Percentiles rank a stretch among this genome's conserved stretches.
phyloP scores from a whole-genome alignment of 352 stramenopile genomes.

The Saprolegnia diclina region DNA sequence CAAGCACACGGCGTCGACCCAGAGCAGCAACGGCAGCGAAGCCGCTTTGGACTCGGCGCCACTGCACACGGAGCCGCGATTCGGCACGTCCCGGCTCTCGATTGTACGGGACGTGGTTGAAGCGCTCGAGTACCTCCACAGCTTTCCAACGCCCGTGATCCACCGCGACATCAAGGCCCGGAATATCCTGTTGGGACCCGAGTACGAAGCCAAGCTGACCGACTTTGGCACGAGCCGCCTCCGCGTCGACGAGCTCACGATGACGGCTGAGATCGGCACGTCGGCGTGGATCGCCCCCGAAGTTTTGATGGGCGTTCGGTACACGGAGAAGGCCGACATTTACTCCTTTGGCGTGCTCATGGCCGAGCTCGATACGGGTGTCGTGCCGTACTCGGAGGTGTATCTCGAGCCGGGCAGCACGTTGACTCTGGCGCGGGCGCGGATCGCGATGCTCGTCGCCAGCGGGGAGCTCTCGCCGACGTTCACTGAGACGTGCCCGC shows the following conservation, averaged over 20 bases:
- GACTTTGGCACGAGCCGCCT: slow-evolving; percentile 40
- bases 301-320: slow-evolving; percentile 30
- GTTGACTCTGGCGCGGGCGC: slow-evolving; percentile 12
- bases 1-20: not conserved
- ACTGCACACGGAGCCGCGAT: no score
- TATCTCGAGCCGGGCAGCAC: not conserved
- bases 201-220: slow-evolving; percentile 36
- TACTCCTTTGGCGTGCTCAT: slow-evolving; percentile 71
- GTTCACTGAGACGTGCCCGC: not conserved
- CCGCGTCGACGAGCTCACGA: slow-evolving; percentile 34
- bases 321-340: slow-evolving; percentile 69
- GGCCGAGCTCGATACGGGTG: slow-evolving; percentile 55
- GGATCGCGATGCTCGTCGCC: slow-evolving; percentile 20
- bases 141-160: slow-evolving; percentile 7
- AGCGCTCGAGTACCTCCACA: not conserved
- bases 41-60: not conserved
- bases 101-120: not conserved
- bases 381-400: slow-evolving; percentile 17
- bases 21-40: not conserved
- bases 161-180: slow-evolving; percentile 34
- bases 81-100: not conserved
- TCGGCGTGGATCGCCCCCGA: slow-evolving; percentile 36
- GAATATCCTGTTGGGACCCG: slow-evolving; percentile 37
- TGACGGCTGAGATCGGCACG: slow-evolving; percentile 36
- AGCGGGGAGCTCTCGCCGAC: slow-evolving; percentile 14